phyloP scores from a whole-genome alignment of 2,329 filamentous ascomycete species.

The Falciphora oryzae region DNA sequence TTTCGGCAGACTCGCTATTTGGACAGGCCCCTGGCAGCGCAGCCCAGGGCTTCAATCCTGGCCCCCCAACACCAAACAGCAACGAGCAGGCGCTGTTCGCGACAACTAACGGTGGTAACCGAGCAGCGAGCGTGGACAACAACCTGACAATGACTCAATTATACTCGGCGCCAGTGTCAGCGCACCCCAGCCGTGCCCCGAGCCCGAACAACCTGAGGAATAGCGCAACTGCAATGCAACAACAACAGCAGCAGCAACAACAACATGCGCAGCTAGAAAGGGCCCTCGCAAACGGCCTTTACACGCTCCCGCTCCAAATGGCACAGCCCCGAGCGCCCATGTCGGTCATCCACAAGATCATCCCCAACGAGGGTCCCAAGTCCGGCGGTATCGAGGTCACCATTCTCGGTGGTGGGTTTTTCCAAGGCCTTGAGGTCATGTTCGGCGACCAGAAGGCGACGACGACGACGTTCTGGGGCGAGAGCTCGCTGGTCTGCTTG shows the following conservation, averaged over 20 bases:
- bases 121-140: slow-evolving; percentile 54
- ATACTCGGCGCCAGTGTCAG: slow-evolving; percentile 66
- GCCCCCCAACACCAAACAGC: slow-evolving; percentile 61
- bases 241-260: slow-evolving; percentile 33
- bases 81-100: slow-evolving; percentile 56
- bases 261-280: slow-evolving; percentile 38
- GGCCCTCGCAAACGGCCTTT: slow-evolving; percentile 42
- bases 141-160: slow-evolving; percentile 57
- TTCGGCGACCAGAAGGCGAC: slow-evolving; percentile 65
- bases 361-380: slow-evolving; percentile 75
- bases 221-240: slow-evolving; percentile 35
- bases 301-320: slow-evolving; percentile 42
- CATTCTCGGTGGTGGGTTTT: slow-evolving; percentile 74
- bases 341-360: slow-evolving; percentile 73
- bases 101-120: slow-evolving; percentile 39
- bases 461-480: slow-evolving; percentile 75
- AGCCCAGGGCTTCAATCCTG: slow-evolving; percentile 42
- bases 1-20: slow-evolving; percentile 36
- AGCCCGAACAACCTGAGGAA: slow-evolving; percentile 57
- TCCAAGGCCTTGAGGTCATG: slow-evolving; percentile 70
- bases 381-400: slow-evolving; percentile 84
- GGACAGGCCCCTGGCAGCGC: slow-evolving; percentile 32
- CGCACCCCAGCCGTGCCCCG: slow-evolving; percentile 70
- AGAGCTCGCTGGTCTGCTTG: slow-evolving; percentile 72
- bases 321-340: slow-evolving; percentile 41